Conservation (phyloP, 106 monocot genomes). For the Vanilla planifolia region DNA sequence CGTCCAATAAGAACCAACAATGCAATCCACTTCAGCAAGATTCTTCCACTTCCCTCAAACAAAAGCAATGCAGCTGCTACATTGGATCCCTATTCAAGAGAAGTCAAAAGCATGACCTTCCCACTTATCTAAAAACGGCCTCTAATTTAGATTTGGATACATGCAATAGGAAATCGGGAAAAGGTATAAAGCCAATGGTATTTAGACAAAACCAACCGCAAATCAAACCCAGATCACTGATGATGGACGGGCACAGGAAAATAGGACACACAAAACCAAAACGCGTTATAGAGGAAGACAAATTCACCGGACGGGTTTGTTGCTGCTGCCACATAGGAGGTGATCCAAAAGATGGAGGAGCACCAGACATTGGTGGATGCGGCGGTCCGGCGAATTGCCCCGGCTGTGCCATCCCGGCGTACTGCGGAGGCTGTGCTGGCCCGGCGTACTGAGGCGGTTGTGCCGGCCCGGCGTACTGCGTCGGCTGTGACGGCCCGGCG, state of each 20-base stretch:
- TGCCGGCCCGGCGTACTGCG: neutral
- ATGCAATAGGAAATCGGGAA: too few relatives aligned
- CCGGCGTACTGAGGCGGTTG: neutral
- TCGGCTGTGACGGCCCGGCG: neutral
- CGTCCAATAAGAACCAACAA: too few relatives aligned
- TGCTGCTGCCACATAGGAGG: conserved; percentile 24
- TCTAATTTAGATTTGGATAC: too few relatives aligned
- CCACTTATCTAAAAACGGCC: too few relatives aligned
- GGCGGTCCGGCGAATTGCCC: neutral
- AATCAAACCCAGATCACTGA: neutral
- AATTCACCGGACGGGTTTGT: conserved; percentile 17
- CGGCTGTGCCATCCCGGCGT: conserved; percentile 1
- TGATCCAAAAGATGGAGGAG: conserved; percentile 36
- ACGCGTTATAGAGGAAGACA: neutral
- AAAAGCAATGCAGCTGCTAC: too few relatives aligned
- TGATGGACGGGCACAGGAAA: neutral
- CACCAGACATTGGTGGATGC: neutral
- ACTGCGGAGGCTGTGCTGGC: neutral
- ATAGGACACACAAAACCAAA: neutral
- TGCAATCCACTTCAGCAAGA: too few relatives aligned
- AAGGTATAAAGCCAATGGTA: too few relatives aligned
- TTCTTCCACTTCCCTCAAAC: too few relatives aligned
- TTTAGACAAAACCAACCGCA: neutral
- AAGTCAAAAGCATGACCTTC: too few relatives aligned
- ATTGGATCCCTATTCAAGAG: too few relatives aligned